Percentiles rank a stretch among this genome's conserved stretches.
Evolutionary conservation across 805 yeast species (phyloP).

Genomic region (Nakazawaea ishiwadae): DNA sequence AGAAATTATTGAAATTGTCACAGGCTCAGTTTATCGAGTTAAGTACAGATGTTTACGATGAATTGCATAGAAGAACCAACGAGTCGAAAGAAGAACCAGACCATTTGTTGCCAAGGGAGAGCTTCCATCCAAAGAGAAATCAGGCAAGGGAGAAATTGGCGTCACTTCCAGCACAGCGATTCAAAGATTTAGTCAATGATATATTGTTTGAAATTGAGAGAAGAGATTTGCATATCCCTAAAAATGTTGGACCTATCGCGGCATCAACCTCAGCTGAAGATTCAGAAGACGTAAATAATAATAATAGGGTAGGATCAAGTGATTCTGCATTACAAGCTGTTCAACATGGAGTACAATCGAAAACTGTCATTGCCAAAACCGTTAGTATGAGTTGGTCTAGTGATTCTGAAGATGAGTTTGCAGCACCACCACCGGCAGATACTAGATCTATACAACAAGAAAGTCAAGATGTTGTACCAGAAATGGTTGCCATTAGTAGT

Average conservation of each 20-base stretch:
- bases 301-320: neutral
- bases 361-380: conserved; percentile 78
- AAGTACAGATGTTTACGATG: conserved; percentile 93
- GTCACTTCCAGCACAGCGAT: conserved; percentile 73
- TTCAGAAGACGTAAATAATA: neutral
- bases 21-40: conserved; percentile 82
- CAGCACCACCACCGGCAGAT: too few relatives aligned
- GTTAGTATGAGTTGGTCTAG: conserved; percentile 86
- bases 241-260: too few relatives aligned
- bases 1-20: conserved; percentile 76
- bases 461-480: conserved; percentile 3
- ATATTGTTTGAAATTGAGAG: conserved; percentile 83
- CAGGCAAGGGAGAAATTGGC: conserved; percentile 93
- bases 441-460: neutral
- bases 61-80: conserved; percentile 69
- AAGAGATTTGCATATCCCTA: conserved; percentile 46
- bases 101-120: conserved; percentile 61
- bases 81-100: conserved; percentile 56
- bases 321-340: conserved; percentile 5
- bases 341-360: conserved; percentile 45
- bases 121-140: conserved; percentile 89
- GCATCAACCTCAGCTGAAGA: too few relatives aligned
- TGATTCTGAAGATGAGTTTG: conserved; percentile 74
- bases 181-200: conserved; percentile 87
- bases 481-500: conserved; percentile 1